phyloP scores from a whole-genome alignment of 1,284 basidiomycete genomes.

The Cystobasidium pallidum region DNA sequence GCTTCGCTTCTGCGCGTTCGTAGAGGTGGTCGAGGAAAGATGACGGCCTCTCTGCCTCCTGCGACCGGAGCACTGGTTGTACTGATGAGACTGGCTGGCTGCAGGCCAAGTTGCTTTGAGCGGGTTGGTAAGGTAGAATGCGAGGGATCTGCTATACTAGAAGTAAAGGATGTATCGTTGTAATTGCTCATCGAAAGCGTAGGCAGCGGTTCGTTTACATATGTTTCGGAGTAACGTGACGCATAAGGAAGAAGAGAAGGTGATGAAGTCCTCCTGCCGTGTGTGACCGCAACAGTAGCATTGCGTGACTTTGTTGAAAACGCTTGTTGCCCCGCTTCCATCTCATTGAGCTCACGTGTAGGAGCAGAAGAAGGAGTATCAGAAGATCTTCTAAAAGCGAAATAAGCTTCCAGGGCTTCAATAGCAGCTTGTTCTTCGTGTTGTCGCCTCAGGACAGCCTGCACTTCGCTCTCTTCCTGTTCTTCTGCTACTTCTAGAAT shows the following conservation, averaged over 20 bases:
- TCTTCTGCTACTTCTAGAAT: not conserved
- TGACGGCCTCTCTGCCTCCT: not conserved
- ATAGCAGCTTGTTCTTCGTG: constrained; percentile 44
- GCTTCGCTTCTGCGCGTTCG: constrained; percentile 4
- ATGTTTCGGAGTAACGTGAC: constrained; percentile 20
- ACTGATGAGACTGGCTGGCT: not conserved
- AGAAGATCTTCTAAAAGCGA: constrained; percentile 10
- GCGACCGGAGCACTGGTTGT: not conserved
- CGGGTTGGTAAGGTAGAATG: not conserved
- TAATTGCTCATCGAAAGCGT: not conserved
- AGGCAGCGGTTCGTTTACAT: constrained; percentile 16
- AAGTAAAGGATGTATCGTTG: not conserved
- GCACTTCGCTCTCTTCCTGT: constrained; percentile 18
- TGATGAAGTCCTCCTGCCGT: constrained; percentile 7
- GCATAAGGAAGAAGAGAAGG: constrained; percentile 5
- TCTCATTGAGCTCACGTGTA: no score
- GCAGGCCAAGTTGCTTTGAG: not conserved
- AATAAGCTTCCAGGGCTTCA: constrained; percentile 39
- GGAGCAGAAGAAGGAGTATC: not conserved
- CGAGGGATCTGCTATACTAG: not conserved
- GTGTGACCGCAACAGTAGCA: not conserved
- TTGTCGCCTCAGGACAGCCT: constrained; percentile 6
- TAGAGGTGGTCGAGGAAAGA: constrained; percentile 1
- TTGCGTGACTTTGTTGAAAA: not conserved
- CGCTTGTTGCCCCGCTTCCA: no score